Percentiles rank a stretch among this genome's conserved stretches.
Evolutionary conservation across 2,329 filamentous ascomycete species (phyloP).

Genomic region (Fusarium albidum): DNA sequence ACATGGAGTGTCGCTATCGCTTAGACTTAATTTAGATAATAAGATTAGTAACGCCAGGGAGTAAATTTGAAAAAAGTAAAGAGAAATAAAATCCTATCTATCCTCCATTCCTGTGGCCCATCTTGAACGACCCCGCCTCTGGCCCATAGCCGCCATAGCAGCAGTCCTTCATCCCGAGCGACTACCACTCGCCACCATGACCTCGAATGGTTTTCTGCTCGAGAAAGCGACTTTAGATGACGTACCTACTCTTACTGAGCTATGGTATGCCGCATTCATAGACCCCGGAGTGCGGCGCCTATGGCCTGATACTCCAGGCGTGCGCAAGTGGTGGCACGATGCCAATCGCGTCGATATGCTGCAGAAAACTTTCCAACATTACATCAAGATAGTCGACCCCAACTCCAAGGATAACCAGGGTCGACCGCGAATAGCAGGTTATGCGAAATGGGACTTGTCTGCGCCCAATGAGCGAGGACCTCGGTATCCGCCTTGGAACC

Average conservation of each 20-base stretch:
- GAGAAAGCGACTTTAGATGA: slow-evolving; percentile 17
- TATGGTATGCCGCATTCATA: slow-evolving; percentile 31
- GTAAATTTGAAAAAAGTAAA: too few relatives aligned
- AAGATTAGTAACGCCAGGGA: too few relatives aligned
- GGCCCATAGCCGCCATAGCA: neutral
- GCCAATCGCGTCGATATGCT: slow-evolving; percentile 23
- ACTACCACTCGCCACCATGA: neutral
- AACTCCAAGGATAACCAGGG: slow-evolving; percentile 12
- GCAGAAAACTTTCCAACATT: slow-evolving; percentile 29
- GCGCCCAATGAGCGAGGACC: slow-evolving; percentile 22
- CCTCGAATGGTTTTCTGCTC: neutral
- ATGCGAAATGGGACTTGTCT: slow-evolving; percentile 30
- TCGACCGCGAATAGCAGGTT: slow-evolving; percentile 22
- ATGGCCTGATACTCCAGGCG: slow-evolving; percentile 30
- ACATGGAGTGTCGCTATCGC: too few relatives aligned
- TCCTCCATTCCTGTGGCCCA: neutral
- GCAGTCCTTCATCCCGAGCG: neutral
- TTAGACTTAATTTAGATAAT: too few relatives aligned
- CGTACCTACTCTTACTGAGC: slow-evolving; percentile 13
- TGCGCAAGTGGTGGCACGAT: slow-evolving; percentile 30
- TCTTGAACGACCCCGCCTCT: neutral
- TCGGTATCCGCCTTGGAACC: slow-evolving; percentile 26
- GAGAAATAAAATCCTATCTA: too few relatives aligned
- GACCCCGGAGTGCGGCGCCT: slow-evolving; percentile 16
- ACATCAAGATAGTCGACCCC: slow-evolving; percentile 29